Percentiles rank a stretch among this genome's conserved stretches.
Conservation (phyloP, 768 basidiomycete species). For the Podaxis sp. region DNA sequence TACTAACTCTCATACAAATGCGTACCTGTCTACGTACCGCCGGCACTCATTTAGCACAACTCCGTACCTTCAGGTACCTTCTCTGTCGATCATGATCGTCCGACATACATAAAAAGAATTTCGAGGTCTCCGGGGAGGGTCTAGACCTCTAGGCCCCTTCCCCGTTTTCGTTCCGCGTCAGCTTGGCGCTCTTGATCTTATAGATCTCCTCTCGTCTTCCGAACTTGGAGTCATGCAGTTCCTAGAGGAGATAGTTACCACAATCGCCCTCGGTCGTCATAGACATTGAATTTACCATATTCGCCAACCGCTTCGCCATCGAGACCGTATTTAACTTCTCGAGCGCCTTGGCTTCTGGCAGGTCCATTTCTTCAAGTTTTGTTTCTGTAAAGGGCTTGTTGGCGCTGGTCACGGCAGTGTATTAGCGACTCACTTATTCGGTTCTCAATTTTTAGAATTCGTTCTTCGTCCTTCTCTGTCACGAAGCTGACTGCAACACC, state of each 20-base stretch:
- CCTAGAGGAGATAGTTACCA: conserved; percentile 37
- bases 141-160: conserved; percentile 18
- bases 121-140: neutral
- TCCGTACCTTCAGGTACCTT: neutral
- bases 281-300: conserved; percentile 64
- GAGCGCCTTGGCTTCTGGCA: conserved; percentile 81
- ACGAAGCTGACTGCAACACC: conserved; percentile 94
- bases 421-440: conserved; percentile 68
- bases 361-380: conserved; percentile 66
- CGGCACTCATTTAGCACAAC: conserved; percentile 9
- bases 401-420: neutral
- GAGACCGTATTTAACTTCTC: conserved; percentile 88
- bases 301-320: conserved; percentile 89
- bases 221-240: conserved; percentile 86
- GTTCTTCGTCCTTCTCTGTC: conserved; percentile 88
- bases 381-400: conserved; percentile 48
- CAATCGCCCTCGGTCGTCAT: neutral
- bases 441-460: conserved; percentile 79
- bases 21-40: conserved; percentile 5
- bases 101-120: conserved; percentile 7
- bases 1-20: neutral
- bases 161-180: conserved; percentile 19
- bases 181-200: conserved; percentile 52
- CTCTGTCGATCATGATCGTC: conserved; percentile 2
- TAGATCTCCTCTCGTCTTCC: conserved; percentile 87